A percentile compares a stretch with the other conserved stretches of the same genome.
These are phyloP conservation scores for Porcisia hertigi DNA, from an alignment of 208 protist genomes.

Conservation along the genomic window DNA sequence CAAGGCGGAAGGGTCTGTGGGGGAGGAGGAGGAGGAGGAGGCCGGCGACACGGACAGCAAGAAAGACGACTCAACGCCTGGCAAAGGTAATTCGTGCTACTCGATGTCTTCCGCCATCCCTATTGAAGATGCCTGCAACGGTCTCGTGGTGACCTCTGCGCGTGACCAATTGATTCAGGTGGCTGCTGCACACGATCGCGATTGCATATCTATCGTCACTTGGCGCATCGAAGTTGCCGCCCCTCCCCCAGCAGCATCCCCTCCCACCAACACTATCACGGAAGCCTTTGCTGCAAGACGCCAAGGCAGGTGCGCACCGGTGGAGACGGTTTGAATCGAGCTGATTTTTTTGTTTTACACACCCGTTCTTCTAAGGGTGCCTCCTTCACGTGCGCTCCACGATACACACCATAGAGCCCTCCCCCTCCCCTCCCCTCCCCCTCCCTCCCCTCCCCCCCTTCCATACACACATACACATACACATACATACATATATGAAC, in stretches of 20 bases:
- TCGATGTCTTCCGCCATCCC: conserved; percentile 17
- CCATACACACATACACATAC: too few species aligned
- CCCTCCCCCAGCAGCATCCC: background rate
- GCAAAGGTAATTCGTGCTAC: background rate
- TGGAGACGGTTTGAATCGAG: background rate
- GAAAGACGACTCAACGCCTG: background rate
- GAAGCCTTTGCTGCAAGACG: background rate
- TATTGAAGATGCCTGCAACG: conserved; percentile 36
- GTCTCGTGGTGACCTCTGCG: conserved; percentile 34
- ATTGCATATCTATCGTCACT: conserved; percentile 50
- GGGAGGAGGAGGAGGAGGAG: background rate
- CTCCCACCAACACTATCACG: background rate
- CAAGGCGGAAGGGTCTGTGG: background rate
- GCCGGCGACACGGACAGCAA: background rate
- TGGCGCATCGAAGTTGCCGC: conserved; percentile 26
- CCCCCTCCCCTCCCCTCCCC: too few species aligned
- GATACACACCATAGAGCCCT: too few species aligned
- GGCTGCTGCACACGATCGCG: conserved; percentile 40
- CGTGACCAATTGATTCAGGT: conserved; percentile 32
- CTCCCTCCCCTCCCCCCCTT: too few species aligned
- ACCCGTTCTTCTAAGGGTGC: background rate
- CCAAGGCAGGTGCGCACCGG: background rate
- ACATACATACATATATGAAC: too few species aligned
- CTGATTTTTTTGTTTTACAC: too few species aligned
- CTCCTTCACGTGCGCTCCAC: background rate